Percentiles rank a stretch among this genome's conserved stretches.
phyloP scores from a whole-genome alignment of 345 rosid genomes.

The Camelina laxa region DNA sequence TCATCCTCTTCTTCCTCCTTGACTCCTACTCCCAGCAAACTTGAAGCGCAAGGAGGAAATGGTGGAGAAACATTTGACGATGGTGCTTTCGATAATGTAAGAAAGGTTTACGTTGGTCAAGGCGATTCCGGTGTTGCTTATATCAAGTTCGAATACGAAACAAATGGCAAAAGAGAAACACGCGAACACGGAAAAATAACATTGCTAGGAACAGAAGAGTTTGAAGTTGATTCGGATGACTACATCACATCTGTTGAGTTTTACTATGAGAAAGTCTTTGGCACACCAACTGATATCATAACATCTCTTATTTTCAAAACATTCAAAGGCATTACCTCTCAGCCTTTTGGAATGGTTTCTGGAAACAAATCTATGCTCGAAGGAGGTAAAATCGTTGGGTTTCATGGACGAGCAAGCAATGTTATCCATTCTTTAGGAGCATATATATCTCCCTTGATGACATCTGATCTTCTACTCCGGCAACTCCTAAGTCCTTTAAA shows the following conservation, averaged over 20 bases:
- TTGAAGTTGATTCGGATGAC: slow-evolving; percentile 15
- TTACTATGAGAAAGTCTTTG: slow-evolving; percentile 7
- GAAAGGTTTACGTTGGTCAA: slow-evolving; percentile 33
- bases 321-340: slow-evolving; percentile 3
- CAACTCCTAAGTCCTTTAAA: not conserved
- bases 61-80: slow-evolving; percentile 28
- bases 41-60: slow-evolving; percentile 33
- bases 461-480: too few relatives aligned
- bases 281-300: not conserved
- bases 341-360: slow-evolving; percentile 15
- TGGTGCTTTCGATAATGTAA: slow-evolving; percentile 28
- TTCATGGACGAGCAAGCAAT: too few relatives aligned
- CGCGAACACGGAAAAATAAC: slow-evolving; percentile 6
- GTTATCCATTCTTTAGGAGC: too few relatives aligned
- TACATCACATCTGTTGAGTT: slow-evolving; percentile 14
- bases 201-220: slow-evolving; percentile 26
- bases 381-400: too few relatives aligned
- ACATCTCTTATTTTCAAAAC: slow-evolving; percentile 15
- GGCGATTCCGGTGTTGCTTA: slow-evolving; percentile 26
- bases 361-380: too few relatives aligned
- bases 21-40: slow-evolving; percentile 11
- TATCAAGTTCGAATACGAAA: slow-evolving; percentile 31
- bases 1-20: slow-evolving; percentile 8
- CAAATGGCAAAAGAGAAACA: not conserved
- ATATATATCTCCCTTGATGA: too few relatives aligned